Evolutionary conservation across 441 rosid species (phyloP).

Genomic region (Hura crepitans): DNA sequence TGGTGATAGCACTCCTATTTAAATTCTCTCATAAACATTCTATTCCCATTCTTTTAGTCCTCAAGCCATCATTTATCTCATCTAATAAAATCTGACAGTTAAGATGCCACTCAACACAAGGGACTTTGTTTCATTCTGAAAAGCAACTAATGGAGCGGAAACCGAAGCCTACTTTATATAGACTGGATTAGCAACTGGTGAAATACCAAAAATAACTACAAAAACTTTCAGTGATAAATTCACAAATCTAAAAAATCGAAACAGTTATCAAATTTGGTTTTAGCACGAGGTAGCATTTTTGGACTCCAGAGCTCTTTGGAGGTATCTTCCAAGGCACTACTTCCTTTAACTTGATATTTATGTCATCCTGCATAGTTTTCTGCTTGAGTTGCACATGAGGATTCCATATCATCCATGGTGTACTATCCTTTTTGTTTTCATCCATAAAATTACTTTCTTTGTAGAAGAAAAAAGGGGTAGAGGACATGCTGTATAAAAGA

Average conservation of each 20-base stretch:
- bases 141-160: too few species aligned
- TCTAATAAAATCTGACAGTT: not conserved
- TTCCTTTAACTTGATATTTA: too few species aligned
- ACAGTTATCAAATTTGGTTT: not conserved
- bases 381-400: not conserved
- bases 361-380: not conserved
- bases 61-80: not conserved
- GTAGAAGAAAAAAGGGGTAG: not conserved
- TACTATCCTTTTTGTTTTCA: not conserved
- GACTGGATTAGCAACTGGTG: too few species aligned
- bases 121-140: not conserved
- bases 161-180: too few species aligned
- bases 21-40: not conserved
- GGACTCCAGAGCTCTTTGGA: not conserved
- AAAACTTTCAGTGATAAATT: too few species aligned
- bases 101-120: not conserved
- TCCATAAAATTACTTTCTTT: not conserved
- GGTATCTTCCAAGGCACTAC: not conserved
- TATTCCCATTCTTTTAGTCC: not conserved
- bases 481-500: not conserved
- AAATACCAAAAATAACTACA: too few species aligned
- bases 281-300: not conserved
- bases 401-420: not conserved
- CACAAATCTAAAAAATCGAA: not conserved
- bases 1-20: not conserved